Evolutionary conservation across 2,329 filamentous ascomycete genomes (phyloP), one percentile per base, ranked within the genome.

Genomic region (Fusarium austroafricanum): DNA sequence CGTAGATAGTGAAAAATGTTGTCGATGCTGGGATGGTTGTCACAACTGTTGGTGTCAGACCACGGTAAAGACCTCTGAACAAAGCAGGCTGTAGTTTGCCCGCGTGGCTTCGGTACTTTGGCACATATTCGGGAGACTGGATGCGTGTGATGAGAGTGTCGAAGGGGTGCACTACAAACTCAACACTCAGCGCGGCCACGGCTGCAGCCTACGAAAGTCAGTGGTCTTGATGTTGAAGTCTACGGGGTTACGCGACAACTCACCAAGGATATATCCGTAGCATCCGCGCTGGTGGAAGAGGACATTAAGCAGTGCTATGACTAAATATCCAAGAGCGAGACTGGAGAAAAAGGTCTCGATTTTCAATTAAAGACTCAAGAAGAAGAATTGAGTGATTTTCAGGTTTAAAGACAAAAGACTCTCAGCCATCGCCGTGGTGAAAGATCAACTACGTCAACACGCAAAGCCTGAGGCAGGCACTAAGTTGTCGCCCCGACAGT

Each of bases 111-210:
- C 42, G 21, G 21, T 68, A 68, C 18, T 43, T 47, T 0, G 51
- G 61, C 17, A 65, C 28, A 42, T 68, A 68, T 9, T 60, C 39
- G 0, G 65, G 65, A 3, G 65, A 68, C 11, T 68, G 65, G 0
- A 68, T 53, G 3, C 65, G 46, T 8, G 65, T 68, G 1, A 68
- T 68, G 11, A 68, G 56, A 1, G 65, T 68, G 29, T 68, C 65
- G 2, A 68, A 66, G 3, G 65, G 65, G 10, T 68, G 65, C 5
- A 68, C 65, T 2, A 68, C 61, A 26, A 68, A 66, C 5, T 68
- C 50, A 3, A 65, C 55, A 9, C 60, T 68, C 11, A 68, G 10
- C 3, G 54, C 65, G 1, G 62, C 62, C 4, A 65, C 43, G 10
- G 49, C 55, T n/a, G 62, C 62, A 5, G 62, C 62, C 62, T 65